Conservation (phyloP, 2,329 filamentous ascomycete species). For the Chaetoscypha palmicola region DNA sequence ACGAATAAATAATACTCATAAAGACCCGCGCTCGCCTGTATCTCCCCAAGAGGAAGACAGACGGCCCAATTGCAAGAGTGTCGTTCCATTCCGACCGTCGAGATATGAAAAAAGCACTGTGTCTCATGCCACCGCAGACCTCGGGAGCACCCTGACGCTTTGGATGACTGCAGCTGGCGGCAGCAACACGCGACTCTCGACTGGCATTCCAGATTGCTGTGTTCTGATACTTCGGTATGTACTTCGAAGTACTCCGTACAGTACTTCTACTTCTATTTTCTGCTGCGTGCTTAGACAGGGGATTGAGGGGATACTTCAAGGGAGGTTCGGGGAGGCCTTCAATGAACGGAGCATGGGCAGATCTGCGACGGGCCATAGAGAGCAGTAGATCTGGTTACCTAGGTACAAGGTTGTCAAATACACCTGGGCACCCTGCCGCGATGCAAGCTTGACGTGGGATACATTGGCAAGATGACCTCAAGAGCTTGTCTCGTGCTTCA, state of each 20-base stretch:
- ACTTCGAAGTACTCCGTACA: neutral
- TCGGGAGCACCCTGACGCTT: too few relatives aligned
- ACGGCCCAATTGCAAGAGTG: neutral
- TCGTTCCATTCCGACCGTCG: neutral
- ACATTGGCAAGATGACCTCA: too few relatives aligned
- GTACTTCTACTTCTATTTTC: neutral
- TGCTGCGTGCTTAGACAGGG: neutral
- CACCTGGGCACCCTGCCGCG: slow-evolving; percentile 1
- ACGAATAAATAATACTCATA: neutral
- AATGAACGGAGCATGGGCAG: slow-evolving; percentile 4
- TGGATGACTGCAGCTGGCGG: slow-evolving; percentile 2
- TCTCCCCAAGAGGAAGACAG: neutral
- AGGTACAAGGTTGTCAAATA: neutral
- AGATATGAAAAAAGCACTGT: neutral
- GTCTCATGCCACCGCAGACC: slow-evolving; percentile 5
- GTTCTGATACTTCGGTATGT: neutral
- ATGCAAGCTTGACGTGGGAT: slow-evolving; percentile 12
- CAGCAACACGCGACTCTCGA: slow-evolving; percentile 6
- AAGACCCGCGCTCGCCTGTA: neutral
- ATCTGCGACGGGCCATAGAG: slow-evolving; percentile 12
- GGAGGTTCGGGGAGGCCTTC: slow-evolving; percentile 2
- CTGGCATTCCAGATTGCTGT: neutral
- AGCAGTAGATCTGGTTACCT: slow-evolving; percentile 12
- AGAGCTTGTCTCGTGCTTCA: slow-evolving; percentile 7
- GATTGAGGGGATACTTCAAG: neutral